Base-by-base conservation (phyloP, 371 early-diverging fungal genomes). In the Circinella minor region DNA sequence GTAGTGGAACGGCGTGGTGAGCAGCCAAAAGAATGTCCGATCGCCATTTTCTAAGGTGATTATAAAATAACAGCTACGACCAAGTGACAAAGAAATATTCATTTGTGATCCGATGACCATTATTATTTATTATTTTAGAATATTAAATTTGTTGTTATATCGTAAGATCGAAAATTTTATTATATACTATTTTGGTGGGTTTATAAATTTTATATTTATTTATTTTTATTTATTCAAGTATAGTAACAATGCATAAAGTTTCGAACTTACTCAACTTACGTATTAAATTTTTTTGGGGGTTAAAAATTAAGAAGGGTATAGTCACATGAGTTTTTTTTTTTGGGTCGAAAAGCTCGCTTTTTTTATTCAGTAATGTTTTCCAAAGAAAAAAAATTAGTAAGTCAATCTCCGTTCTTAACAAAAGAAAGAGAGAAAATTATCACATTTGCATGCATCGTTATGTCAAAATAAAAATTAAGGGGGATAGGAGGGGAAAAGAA, bases 1-100 rank as follows among this genome's bases (percentile, higher is more conserved):
- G 57, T 57, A 34, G 57, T 57, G 57, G 57, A 57, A 57, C 57
- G 34, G 57, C 57, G 57, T 57, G 57, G 57, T 34, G 36, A 34
- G 20, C 57, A 57, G 27, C 57, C 57, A 57, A 57, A 57, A 27
- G 5, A 57, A 57, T 57, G 57, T 57, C 57, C 57, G 57, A 57
- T 57, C 34, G 1, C 27, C 57, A 54, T 18, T 15, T 6, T 13
- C 2, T 6, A 54, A 27, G 27, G 55, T 20, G n/a, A 55, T 1
- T 8, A 20, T n/a, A n/a, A n/a, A n/a, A n/a, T n/a, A 14, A 55
- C n/a, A 20, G 8, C 17, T 1, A 55, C 55, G 1, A 27, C 27
- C 27, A 27, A 55, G n/a, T 15, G 55, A 55, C 10, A n/a, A 55
- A 15, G 7, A n/a, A n/a, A 55, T 55, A 14, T 11, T 10, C 10